Percentiles rank a stretch among this genome's conserved stretches.
Conservation (phyloP, 257 asterid genomes). For the Solanum tacnaense region DNA sequence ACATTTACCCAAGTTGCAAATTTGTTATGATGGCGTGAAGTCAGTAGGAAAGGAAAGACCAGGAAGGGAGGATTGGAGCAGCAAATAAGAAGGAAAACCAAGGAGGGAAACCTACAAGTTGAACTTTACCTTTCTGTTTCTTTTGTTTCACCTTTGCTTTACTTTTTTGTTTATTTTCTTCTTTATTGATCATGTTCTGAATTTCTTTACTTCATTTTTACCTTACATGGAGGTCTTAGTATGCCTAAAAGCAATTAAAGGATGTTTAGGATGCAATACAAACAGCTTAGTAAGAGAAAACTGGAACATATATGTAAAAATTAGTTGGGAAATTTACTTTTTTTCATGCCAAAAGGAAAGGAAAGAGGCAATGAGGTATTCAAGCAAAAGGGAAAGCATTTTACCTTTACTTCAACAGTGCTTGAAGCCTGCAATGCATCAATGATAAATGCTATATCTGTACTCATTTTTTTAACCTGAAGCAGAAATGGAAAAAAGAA, state of each 20-base stretch:
- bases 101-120: neutral
- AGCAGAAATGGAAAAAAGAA: constrained; percentile 7
- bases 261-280: neutral
- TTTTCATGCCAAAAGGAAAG: neutral
- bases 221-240: neutral
- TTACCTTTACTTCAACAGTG: constrained; percentile 81
- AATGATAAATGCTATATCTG: constrained; percentile 57
- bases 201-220: neutral
- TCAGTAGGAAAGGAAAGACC: neutral
- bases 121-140: neutral
- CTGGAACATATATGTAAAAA: neutral
- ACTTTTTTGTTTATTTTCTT: neutral
- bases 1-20: neutral
- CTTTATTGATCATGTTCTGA: neutral
- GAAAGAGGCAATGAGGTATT: neutral
- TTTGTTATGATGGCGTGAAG: neutral
- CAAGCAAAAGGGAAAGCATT: constrained; percentile 2
- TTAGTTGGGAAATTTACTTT: neutral
- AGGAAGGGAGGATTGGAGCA: neutral
- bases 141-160: neutral
- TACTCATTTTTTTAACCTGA: constrained; percentile 71
- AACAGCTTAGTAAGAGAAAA: neutral
- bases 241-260: neutral
- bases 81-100: neutral
- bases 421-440: constrained; percentile 71